These are phyloP conservation scores for Exserohilum turcica DNA, from an alignment of 2,329 filamentous ascomycete species.

Conservation along the genomic window DNA sequence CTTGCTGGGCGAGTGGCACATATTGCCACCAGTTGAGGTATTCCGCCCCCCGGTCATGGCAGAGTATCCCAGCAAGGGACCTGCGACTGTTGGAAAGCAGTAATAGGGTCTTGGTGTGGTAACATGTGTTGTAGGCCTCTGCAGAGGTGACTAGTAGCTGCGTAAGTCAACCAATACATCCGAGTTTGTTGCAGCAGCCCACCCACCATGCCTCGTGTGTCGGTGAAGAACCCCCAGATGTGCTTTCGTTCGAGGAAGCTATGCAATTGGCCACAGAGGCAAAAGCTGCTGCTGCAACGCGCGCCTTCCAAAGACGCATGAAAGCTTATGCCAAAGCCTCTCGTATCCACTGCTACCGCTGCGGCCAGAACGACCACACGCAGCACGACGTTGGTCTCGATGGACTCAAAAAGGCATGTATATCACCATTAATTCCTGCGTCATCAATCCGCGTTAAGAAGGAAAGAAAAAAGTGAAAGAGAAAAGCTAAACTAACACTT, in stretches of 20 bases:
- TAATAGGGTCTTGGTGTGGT: neutral
- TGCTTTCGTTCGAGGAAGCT: neutral
- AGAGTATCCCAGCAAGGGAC: neutral
- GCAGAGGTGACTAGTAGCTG: neutral
- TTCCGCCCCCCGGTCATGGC: conserved; percentile 1
- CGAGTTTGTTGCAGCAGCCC: neutral
- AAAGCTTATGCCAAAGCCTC: neutral
- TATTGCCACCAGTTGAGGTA: conserved; percentile 16
- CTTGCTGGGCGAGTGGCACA: conserved; percentile 22
- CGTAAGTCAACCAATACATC: neutral
- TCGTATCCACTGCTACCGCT: neutral
- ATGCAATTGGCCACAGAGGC: neutral
- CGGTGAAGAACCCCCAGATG: neutral
- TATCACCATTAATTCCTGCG: neutral
- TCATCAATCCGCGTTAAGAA: neutral
- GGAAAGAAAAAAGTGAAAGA: neutral
- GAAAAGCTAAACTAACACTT: neutral
- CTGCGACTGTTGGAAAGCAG: neutral
- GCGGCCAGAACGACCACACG: neutral
- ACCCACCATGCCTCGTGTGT: neutral
- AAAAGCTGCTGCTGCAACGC: neutral
- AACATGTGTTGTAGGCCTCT: conserved; percentile 3
- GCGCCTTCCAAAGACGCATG: neutral
- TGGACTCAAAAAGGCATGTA: neutral
- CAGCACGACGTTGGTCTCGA: neutral